Percentiles rank a stretch among this genome's conserved stretches.
Conservation (phyloP, 2,329 filamentous ascomycete species). For the Curvularia sp. region DNA sequence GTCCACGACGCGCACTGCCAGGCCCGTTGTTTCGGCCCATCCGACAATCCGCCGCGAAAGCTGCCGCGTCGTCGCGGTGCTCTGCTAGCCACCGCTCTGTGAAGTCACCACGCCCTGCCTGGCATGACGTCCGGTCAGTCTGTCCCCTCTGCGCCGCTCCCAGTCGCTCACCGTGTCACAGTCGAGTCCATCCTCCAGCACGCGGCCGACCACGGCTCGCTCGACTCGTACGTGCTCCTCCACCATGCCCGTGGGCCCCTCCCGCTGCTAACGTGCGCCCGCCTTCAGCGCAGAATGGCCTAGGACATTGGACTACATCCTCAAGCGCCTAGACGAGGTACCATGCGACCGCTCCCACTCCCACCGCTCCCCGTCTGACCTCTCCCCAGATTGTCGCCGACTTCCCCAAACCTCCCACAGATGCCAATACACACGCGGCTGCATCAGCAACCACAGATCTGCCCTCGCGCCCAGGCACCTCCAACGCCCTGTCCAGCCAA, state of each 20-base stretch:
- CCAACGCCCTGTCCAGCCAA: slow-evolving; percentile 40
- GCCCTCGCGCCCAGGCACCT: slow-evolving; percentile 27
- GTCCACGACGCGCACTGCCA: slow-evolving; percentile 6
- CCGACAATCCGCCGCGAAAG: slow-evolving; percentile 4
- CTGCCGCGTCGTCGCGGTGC: slow-evolving; percentile 12
- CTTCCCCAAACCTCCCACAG: slow-evolving; percentile 70
- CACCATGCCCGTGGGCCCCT: slow-evolving; percentile 2
- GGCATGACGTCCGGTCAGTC: slow-evolving; percentile 32
- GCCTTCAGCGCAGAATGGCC: slow-evolving; percentile 71
- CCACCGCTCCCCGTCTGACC: neutral
- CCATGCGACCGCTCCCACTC: neutral
- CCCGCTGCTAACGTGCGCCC: slow-evolving; percentile 39
- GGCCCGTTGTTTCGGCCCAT: slow-evolving; percentile 7
- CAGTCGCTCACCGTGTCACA: slow-evolving; percentile 26
- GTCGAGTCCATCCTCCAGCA: slow-evolving; percentile 61
- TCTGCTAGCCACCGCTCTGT: neutral
- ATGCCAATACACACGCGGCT: slow-evolving; percentile 52
- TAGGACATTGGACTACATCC: slow-evolving; percentile 67
- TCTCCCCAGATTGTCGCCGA: slow-evolving; percentile 71
- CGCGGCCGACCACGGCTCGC: slow-evolving; percentile 64
- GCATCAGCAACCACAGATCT: slow-evolving; percentile 47
- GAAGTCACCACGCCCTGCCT: slow-evolving; percentile 12
- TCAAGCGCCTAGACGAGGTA: slow-evolving; percentile 73
- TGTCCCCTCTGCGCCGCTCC: neutral
- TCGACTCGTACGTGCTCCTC: slow-evolving; percentile 61